phyloP scores from a whole-genome alignment of 345 rosid genomes.

The Conringia planisiliqua region DNA sequence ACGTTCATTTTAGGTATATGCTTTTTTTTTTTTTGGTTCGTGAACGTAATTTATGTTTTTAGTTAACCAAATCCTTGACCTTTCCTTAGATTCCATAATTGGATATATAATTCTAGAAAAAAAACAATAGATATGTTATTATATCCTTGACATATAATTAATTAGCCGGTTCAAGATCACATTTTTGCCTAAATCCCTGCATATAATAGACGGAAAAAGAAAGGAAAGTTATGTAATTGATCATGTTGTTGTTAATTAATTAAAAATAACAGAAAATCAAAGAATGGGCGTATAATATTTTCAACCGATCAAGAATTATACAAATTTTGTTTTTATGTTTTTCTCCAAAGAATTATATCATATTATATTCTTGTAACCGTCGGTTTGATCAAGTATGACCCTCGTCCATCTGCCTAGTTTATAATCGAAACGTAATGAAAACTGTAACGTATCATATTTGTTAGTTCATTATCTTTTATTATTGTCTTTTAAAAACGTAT shows the following conservation, averaged over 20 bases:
- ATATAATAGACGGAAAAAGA: background rate
- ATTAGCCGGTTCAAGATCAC: conserved; percentile 5
- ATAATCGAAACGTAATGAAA: background rate
- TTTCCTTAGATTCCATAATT: background rate
- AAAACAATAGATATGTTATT: background rate
- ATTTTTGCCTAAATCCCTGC: background rate
- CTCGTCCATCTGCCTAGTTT: background rate
- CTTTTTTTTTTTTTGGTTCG: background rate
- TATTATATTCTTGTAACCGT: conserved; percentile 20
- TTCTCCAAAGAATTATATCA: background rate
- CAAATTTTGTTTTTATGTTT: background rate
- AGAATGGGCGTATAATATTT: background rate
- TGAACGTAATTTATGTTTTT: background rate
- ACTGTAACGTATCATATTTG: background rate
- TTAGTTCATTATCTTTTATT: background rate
- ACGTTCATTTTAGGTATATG: conserved; percentile 66
- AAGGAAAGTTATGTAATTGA: background rate
- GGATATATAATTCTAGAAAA: background rate
- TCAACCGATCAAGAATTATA: background rate
- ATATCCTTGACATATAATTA: background rate
- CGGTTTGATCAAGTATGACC: conserved; percentile 11
- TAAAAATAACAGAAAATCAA: background rate
- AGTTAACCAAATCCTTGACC: background rate
- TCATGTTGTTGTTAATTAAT: background rate
- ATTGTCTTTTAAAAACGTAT: background rate